phyloP scores from a whole-genome alignment of 352 stramenopile genomes.

The Pythium brassicae region DNA sequence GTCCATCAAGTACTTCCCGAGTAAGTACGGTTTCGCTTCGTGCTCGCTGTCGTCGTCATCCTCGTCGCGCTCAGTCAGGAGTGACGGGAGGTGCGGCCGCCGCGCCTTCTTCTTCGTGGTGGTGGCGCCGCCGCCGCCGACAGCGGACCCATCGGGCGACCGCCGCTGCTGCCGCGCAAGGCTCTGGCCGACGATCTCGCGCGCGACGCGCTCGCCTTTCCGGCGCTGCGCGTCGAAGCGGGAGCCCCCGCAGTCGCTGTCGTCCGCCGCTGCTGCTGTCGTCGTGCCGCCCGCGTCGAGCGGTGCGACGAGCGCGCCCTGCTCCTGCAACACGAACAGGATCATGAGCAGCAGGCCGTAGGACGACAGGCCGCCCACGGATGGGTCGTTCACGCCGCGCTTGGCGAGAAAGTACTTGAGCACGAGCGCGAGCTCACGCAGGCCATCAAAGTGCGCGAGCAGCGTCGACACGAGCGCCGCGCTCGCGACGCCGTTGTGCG shows the following conservation, averaged over 20 bases:
- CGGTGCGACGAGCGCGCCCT: conserved; percentile 39
- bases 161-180: conserved; percentile 17
- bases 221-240: conserved; percentile 43
- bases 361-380: conserved; percentile 85
- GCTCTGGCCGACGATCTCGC: conserved; percentile 52
- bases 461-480: conserved; percentile 66
- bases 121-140: conserved; percentile 4
- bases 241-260: background rate
- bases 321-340: conserved; percentile 54
- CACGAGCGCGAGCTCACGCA: conserved; percentile 82
- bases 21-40: conserved; percentile 42
- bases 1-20: conserved; percentile 82
- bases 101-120: conserved; percentile 19
- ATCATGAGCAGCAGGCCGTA: conserved; percentile 87
- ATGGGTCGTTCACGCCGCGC: conserved; percentile 85
- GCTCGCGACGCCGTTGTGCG: conserved; percentile 75
- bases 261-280: background rate
- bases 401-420: conserved; percentile 90
- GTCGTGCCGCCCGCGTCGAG: background rate
- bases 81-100: conserved; percentile 30
- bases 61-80: conserved; percentile 20
- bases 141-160: no score
- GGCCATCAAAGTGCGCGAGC: conserved; percentile 59
- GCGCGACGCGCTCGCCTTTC: conserved; percentile 42
- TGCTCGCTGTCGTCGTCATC: conserved; percentile 25